Evolutionary conservation across 345 rosid genomes (phyloP).

Genomic region (Dipteronia sinensis): DNA sequence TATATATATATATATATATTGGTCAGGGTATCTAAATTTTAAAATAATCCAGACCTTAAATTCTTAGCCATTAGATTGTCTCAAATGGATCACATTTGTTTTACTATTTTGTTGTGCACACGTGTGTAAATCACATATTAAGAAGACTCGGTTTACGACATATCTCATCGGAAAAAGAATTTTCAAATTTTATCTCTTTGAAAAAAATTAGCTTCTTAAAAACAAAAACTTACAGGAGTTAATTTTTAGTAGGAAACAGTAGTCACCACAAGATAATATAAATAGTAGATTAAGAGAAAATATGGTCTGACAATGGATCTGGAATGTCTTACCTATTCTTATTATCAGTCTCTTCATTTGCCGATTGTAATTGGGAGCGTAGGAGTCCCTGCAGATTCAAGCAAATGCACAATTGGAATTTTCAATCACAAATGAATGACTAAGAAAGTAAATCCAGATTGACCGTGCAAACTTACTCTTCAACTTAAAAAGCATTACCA

Average conservation of each 20-base stretch:
- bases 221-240: not conserved
- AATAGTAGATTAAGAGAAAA: not conserved
- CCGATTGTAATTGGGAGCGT: conserved; percentile 83
- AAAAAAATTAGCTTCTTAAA: not conserved
- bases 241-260: not conserved
- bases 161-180: not conserved
- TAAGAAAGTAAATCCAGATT: not conserved
- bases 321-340: conserved; percentile 59
- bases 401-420: conserved; percentile 14
- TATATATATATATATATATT: no score
- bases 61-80: not conserved
- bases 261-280: not conserved
- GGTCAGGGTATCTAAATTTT: not conserved
- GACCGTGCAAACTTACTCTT: not conserved
- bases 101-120: not conserved
- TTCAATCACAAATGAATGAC: conserved; percentile 1
- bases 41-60: not conserved
- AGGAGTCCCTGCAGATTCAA: conserved; percentile 65
- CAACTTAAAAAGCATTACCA: not conserved
- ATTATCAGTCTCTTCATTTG: conserved; percentile 75
- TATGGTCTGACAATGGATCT: not conserved
- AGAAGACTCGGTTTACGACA: not conserved
- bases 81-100: not conserved
- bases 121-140: not conserved
- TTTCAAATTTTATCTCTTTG: not conserved